Base-by-base conservation (phyloP, 768 basidiomycete genomes). In the Dioszegia crocea region DNA sequence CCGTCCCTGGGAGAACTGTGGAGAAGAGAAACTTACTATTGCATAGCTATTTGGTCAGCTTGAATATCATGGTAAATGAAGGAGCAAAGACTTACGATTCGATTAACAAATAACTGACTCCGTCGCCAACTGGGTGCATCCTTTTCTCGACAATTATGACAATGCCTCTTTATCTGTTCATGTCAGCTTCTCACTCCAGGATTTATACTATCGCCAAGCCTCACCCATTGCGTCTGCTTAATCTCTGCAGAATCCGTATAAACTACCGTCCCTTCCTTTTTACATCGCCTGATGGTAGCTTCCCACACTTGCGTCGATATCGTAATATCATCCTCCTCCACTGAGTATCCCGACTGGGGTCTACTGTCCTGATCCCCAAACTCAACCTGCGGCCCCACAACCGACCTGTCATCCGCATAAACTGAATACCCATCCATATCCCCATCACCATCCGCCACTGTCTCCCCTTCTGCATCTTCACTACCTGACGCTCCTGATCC, bases 51-150 rank as follows among this genome's bases (percentile, higher is more conserved):
- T 23, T 27, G 5, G 44, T 56, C 55, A 56, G 55, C 55, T 29
- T 23, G 24, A 39, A 4, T 53, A 14, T 4, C 14, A 9, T n/a
- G 24, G 17, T 29, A 29, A 30, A 31, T 24, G 51, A 19, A 27
- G 19, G 47, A 48, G 26, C 10, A 9, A 48, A 24, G 24, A 60
- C 59, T 60, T 24, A 60, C 59, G 27, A 60, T 60, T 19, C 31
- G 36, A 9, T 44, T 44, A 1, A 19, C 39, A n/a, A 4, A 11
- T 3, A 46, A 10, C 2, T 23, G n/a, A 40, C 51, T 54, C 40
- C 51, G 27, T 45, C 59, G 16, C 59, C 59, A 60, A 47, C 59
- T 60, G 4, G 59, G 59, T 16, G 59, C 36, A 12, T 60, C 39
- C 12, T 11, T 46, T 14, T 21, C 43, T 4, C 26, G 19, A 24